These are phyloP conservation scores for Trichothecium roseum DNA, from an alignment of 2,329 filamentous ascomycete species.

Conservation along the genomic window DNA sequence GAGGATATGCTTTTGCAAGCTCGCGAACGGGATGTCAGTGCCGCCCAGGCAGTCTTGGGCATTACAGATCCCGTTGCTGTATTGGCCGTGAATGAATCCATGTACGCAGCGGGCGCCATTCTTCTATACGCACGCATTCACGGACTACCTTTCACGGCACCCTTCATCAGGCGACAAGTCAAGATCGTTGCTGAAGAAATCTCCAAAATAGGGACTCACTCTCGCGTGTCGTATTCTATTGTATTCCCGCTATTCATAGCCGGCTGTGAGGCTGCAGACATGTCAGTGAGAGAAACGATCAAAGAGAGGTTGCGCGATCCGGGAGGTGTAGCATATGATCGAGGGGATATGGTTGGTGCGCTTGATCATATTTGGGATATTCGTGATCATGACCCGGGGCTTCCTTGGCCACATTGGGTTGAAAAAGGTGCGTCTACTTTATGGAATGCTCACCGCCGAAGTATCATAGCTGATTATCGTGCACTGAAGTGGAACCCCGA, in stretches of 20 bases:
- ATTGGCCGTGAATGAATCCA: conserved; percentile 7
- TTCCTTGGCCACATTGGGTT: conserved; percentile 7
- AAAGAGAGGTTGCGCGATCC: conserved; percentile 4
- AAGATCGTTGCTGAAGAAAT: conserved; percentile 5
- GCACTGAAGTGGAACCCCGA: conserved; percentile 3
- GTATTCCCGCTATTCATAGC: conserved; percentile 9
- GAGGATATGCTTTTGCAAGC: conserved; percentile 8
- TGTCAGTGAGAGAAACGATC: conserved; percentile 5
- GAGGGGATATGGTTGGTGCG: conserved; percentile 7
- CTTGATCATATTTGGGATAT: conserved; percentile 9
- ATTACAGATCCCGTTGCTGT: conserved; percentile 6
- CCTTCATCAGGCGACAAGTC: conserved; percentile 7
- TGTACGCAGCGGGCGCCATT: conserved; percentile 7
- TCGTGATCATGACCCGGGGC: conserved; percentile 7
- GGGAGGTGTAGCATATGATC: conserved; percentile 5
- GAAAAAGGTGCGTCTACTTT: conserved; percentile 4
- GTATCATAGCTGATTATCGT: no score
- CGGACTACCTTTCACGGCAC: conserved; percentile 6
- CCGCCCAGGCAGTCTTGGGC: conserved; percentile 1
- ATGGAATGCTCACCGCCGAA: not conserved
- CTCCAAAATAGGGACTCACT: conserved; percentile 5
- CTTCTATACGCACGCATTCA: conserved; percentile 7
- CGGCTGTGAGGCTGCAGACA: conserved; percentile 9
- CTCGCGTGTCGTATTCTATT: conserved; percentile 6
- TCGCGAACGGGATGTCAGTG: conserved; percentile 6